Evolutionary conservation across 495 filamentous ascomycete species (phyloP).

Genomic region (Aspergillus steynii): DNA sequence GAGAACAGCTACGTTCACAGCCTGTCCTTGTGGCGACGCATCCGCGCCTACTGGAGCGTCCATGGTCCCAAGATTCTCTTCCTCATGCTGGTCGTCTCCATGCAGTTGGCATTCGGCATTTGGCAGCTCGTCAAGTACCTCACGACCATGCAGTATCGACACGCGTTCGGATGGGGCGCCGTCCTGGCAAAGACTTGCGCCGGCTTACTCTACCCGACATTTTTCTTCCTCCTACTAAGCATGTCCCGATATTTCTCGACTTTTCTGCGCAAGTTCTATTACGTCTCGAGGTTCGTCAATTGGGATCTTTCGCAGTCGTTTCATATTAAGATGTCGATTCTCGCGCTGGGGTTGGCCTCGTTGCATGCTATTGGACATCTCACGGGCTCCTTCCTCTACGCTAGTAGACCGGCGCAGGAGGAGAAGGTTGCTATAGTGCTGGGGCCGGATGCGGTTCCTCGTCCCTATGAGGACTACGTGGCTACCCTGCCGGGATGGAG

Average conservation of each 20-base stretch:
- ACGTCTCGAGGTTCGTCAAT: conserved; percentile 4
- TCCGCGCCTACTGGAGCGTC: conserved; percentile 10
- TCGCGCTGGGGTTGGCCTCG: conserved; percentile 2
- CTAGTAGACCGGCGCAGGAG: background rate
- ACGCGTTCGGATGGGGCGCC: conserved; percentile 8
- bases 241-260: conserved; percentile 6
- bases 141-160: conserved; percentile 4
- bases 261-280: conserved; percentile 6
- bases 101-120: conserved; percentile 10
- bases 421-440: background rate
- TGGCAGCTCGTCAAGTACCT: conserved; percentile 12
- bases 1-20: conserved; percentile 9
- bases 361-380: conserved; percentile 11
- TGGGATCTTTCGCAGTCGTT: conserved; percentile 8
- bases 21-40: conserved; percentile 1
- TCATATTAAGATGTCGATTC: conserved; percentile 9
- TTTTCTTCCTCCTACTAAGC: background rate
- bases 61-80: conserved; percentile 5
- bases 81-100: conserved; percentile 2
- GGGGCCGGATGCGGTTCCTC: background rate
- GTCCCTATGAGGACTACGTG: background rate
- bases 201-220: conserved; percentile 1
- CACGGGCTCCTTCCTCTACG: conserved; percentile 4
- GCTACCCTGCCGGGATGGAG: conserved; percentile 4
- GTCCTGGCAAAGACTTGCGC: conserved; percentile 5